A percentile compares a stretch with the other conserved stretches of the same genome.
Conservation (phyloP, 2,329 filamentous ascomycete genomes). For the Monosporascus sp. region DNA sequence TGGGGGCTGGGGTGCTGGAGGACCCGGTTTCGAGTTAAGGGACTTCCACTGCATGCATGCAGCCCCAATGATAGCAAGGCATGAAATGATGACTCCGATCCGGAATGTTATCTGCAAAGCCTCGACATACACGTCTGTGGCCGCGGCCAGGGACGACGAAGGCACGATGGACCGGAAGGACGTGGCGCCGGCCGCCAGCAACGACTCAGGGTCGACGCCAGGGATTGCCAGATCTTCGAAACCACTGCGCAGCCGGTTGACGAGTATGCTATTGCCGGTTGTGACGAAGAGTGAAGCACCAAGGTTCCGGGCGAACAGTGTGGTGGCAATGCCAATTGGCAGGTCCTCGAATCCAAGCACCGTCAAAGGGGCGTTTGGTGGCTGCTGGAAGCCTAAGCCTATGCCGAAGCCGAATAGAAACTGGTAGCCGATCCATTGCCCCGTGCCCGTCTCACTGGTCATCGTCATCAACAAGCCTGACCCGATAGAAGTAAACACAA, state of each 20-base stretch:
- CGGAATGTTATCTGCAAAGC: constrained; percentile 17
- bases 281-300: constrained; percentile 43
- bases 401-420: constrained; percentile 30
- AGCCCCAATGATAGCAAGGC: constrained; percentile 15
- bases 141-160: constrained; percentile 6
- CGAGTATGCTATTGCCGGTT: constrained; percentile 37
- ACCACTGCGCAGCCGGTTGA: constrained; percentile 24
- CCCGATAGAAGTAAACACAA: constrained; percentile 27
- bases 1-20: no score
- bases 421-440: constrained; percentile 29
- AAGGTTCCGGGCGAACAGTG: constrained; percentile 37
- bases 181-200: constrained; percentile 17
- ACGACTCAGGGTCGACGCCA: constrained; percentile 10
- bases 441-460: constrained; percentile 23
- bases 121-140: constrained; percentile 11
- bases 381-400: constrained; percentile 33
- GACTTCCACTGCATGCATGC: constrained; percentile 19
- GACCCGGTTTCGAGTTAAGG: constrained; percentile 7
- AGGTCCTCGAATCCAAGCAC: constrained; percentile 33
- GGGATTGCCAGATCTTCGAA: constrained; percentile 8
- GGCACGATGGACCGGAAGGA: constrained; percentile 18
- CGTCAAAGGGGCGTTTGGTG: constrained; percentile 34
- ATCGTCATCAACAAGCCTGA: constrained; percentile 31
- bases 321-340: constrained; percentile 34
- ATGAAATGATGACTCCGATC: constrained; percentile 14